Percentiles rank a stretch among this genome's conserved stretches.
Conservation (phyloP, 768 basidiomycete genomes). For the Mycena galopus region DNA sequence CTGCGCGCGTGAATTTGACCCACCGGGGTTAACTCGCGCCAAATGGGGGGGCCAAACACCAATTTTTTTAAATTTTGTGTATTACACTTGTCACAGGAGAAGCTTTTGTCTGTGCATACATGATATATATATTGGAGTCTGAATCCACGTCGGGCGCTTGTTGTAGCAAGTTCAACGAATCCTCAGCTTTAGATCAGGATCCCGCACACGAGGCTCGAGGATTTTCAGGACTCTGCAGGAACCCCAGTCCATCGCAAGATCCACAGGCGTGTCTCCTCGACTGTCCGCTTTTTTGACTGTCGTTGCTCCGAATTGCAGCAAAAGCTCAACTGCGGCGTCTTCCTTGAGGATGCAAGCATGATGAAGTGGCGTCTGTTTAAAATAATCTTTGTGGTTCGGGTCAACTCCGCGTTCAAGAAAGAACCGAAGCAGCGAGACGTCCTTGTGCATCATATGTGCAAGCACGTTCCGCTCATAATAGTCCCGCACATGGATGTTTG, state of each 20-base stretch:
- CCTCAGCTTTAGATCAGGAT: not conserved
- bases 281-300: not conserved
- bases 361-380: not conserved
- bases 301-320: constrained; percentile 1
- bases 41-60: too few relatives aligned
- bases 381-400: not conserved
- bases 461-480: not conserved
- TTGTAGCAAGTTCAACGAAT: not conserved
- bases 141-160: too few relatives aligned
- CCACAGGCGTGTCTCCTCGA: not conserved
- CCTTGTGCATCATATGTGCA: not conserved
- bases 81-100: too few relatives aligned
- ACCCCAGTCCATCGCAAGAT: not conserved
- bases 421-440: not conserved
- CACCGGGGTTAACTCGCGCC: too few relatives aligned
- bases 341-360: not conserved
- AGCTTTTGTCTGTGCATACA: too few relatives aligned
- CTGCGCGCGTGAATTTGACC: too few relatives aligned
- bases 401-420: not conserved
- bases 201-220: not conserved
- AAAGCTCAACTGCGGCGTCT: not conserved
- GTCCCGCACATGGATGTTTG: not conserved
- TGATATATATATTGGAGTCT: too few relatives aligned
- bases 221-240: not conserved
- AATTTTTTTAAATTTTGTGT: too few relatives aligned